Evolutionary conservation across 345 rosid species (phyloP), one percentile per base, ranked within the genome.

Genomic region (Salix caprea): DNA sequence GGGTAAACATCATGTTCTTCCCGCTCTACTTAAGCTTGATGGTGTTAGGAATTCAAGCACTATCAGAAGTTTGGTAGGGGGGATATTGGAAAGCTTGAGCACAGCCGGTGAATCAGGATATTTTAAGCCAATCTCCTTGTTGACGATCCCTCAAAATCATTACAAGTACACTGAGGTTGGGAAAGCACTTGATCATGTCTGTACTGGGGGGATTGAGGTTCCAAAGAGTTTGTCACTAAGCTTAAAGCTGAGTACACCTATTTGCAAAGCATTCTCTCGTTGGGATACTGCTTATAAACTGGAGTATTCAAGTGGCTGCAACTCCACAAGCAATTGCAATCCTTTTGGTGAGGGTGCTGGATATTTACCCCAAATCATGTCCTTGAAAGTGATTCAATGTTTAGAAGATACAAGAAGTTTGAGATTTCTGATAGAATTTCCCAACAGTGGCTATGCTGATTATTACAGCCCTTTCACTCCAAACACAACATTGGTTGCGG

Each of bases 71-170:
- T 76, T 85, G 67, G 50, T 78, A 7, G 24, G 18, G 5, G 88
- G 88, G 24, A 73, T 60, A 6, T 56, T 85, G 32, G 44, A 37
- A 40, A 82, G 84, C 76, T 71, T 76, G 77, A 73, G 69, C 34
- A 15, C 82, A 30, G 77, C 54, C 1, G 50, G 71, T 67, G 65
- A 61, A 34, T 42, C 62, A 1, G 74, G 19, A 26, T 28, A 48
- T 75, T 85, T 82, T 60, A 18, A 78, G 9, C 79, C 82, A 2
- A 46, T 85, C 66, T 82, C 79, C 26, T 5, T 80, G 28, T 34
- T 85, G 79, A 80, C 78, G 74, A 58, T 85, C 66, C 84, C 85
- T 65, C 21, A 50, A 42, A 39, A 21, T 42, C 73, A 76, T 61
- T 82, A 80, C 56, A 26, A 52, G 69, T 82, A 78, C 74, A 74